Conservation (phyloP, 352 stramenopile genomes). For the Pythium chondricola region DNA sequence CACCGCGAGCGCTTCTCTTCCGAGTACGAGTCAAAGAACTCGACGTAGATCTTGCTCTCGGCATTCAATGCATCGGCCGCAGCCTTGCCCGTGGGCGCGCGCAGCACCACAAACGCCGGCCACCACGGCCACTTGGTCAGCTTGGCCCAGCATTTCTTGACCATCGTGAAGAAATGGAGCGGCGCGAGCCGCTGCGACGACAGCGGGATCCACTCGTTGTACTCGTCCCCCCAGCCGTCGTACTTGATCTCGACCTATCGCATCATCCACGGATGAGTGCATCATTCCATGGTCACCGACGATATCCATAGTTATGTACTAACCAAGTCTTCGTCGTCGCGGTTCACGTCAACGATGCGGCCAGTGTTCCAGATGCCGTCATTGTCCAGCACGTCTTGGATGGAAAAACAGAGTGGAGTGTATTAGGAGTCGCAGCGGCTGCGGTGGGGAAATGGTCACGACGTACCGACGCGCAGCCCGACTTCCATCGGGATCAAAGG, state of each 20-base stretch:
- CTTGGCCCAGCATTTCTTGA: conserved; percentile 85
- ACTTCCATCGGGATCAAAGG: conserved; percentile 55
- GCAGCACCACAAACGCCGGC: conserved; percentile 75
- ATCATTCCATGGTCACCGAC: background rate
- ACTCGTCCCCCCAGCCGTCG: conserved; percentile 76
- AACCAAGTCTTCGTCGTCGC: conserved; percentile 54
- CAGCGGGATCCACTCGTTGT: conserved; percentile 70
- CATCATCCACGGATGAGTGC: background rate
- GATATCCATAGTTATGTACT: too few relatives aligned
- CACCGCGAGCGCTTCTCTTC: conserved; percentile 68
- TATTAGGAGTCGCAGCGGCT: background rate
- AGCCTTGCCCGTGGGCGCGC: conserved; percentile 45
- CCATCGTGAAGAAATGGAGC: conserved; percentile 75
- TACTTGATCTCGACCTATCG: conserved; percentile 74
- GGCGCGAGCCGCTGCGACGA: conserved; percentile 55
- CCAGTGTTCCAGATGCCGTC: conserved; percentile 84
- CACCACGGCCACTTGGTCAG: conserved; percentile 81
- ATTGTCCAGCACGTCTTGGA: conserved; percentile 67
- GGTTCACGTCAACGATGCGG: conserved; percentile 54
- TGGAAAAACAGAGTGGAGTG: background rate
- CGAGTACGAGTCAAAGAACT: conserved; percentile 80
- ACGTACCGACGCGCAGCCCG: conserved; percentile 62
- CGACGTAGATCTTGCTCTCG: conserved; percentile 75
- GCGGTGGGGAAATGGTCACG: background rate
- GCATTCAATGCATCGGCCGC: conserved; percentile 48